Evolutionary conservation across 495 filamentous ascomycete species (phyloP).

Genomic region (Aspergillus incahuasiensis): DNA sequence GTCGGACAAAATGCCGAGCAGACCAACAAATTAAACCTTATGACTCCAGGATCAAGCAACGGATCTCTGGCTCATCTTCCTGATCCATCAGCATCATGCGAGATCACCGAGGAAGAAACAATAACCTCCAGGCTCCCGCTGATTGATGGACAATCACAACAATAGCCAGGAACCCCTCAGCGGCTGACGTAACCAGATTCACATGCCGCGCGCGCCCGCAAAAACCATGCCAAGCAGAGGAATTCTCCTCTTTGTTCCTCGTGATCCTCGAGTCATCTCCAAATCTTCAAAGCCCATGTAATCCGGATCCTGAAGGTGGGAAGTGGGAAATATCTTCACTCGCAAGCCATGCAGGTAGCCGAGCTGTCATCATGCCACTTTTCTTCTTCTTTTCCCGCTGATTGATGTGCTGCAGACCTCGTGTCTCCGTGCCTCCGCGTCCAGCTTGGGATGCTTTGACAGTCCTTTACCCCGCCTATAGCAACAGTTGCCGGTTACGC

Average conservation of each 20-base stretch:
- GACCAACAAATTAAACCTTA: neutral
- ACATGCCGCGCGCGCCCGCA: slow-evolving; percentile 10
- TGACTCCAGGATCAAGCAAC: neutral
- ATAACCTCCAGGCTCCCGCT: neutral
- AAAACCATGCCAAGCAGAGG: slow-evolving; percentile 6
- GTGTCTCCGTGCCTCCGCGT: slow-evolving; percentile 7
- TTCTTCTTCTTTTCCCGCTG: neutral
- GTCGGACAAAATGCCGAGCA: neutral
- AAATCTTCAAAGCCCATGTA: neutral
- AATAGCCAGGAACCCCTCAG: neutral
- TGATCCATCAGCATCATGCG: neutral
- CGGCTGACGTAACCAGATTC: slow-evolving; percentile 16
- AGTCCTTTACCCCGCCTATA: slow-evolving; percentile 11
- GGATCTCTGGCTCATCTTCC: neutral
- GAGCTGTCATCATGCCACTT: slow-evolving; percentile 5
- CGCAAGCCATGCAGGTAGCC: slow-evolving; percentile 2
- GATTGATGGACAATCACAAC: neutral
- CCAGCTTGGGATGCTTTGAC: slow-evolving; percentile 12
- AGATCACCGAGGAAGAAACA: neutral
- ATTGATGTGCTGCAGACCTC: neutral
- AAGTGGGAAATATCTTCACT: slow-evolving; percentile 1
- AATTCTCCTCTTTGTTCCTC: neutral
- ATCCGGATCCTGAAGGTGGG: neutral
- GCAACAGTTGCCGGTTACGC: slow-evolving; percentile 7
- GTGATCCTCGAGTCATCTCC: neutral